Percentiles rank a stretch among this genome's conserved stretches.
Conservation (phyloP, 1,284 basidiomycete species). For the Irpex sp. region DNA sequence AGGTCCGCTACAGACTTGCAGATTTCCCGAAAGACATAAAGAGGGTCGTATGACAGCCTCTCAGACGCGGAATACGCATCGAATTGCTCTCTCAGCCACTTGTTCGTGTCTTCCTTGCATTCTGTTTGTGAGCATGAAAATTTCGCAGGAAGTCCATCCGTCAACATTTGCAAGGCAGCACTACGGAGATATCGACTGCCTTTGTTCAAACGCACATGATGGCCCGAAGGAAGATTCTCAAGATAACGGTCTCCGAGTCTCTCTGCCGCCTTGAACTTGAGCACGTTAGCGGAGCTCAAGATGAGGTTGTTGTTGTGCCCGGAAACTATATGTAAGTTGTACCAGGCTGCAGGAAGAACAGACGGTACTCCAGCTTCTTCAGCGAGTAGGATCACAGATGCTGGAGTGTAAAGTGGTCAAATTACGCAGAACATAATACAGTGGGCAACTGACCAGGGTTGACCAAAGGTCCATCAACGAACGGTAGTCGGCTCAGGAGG, state of each 20-base stretch:
- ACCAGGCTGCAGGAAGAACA: not conserved
- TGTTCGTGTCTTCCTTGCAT: not conserved
- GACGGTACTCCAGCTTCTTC: not conserved
- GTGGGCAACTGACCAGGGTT: too few species aligned
- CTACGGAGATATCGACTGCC: too few species aligned
- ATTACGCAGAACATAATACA: too few species aligned
- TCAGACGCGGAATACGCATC: not conserved
- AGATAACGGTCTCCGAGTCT: too few species aligned
- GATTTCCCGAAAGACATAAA: not conserved
- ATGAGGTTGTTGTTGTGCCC: not conserved
- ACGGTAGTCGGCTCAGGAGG: too few species aligned
- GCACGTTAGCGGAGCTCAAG: not conserved
- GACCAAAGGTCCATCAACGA: too few species aligned
- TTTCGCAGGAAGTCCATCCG: too few species aligned
- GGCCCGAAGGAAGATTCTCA: too few species aligned
- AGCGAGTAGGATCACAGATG: not conserved
- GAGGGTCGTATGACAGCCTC: not conserved
- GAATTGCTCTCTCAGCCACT: not conserved
- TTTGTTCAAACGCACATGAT: too few species aligned
- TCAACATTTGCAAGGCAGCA: too few species aligned
- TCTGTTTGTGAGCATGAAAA: not conserved
- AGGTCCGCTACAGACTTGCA: not conserved
- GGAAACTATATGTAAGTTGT: not conserved
- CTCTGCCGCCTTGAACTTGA: not conserved
- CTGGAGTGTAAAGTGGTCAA: not conserved